Evolutionary conservation across 1,284 basidiomycete genomes (phyloP).

Genomic region (Cryptococcus amylolentus): DNA sequence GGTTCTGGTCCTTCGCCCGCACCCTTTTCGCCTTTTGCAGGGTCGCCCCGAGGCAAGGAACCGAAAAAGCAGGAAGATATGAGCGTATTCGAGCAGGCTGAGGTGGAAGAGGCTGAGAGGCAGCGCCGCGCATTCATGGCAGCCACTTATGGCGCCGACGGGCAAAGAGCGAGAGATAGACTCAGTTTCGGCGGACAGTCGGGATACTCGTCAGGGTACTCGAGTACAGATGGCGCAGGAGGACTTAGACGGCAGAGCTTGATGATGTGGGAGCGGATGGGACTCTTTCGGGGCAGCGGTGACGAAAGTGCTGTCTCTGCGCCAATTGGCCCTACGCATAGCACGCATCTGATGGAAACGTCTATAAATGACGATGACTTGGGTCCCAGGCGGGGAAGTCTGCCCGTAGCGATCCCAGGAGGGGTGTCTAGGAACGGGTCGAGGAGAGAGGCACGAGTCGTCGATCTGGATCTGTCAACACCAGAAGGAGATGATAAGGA

Average conservation of each 20-base stretch:
- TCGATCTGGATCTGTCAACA: background rate
- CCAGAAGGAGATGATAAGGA: slow-evolving; percentile 18
- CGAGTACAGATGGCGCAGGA: slow-evolving; percentile 3
- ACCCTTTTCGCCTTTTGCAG: slow-evolving; percentile 12
- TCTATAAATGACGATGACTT: slow-evolving; percentile 8
- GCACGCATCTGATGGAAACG: background rate
- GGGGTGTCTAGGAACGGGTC: slow-evolving; percentile 18
- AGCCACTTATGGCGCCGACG: slow-evolving; percentile 44
- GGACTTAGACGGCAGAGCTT: slow-evolving; percentile 35
- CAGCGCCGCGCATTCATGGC: slow-evolving; percentile 45
- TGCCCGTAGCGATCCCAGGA: slow-evolving; percentile 41
- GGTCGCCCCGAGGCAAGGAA: slow-evolving; percentile 13
- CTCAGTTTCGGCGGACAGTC: slow-evolving; percentile 36
- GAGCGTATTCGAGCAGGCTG: slow-evolving; percentile 38
- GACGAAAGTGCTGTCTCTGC: background rate
- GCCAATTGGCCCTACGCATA: background rate
- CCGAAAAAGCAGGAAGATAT: slow-evolving; percentile 11
- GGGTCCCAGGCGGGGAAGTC: slow-evolving; percentile 30
- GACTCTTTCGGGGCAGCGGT: slow-evolving; percentile 9
- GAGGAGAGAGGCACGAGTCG: slow-evolving; percentile 4
- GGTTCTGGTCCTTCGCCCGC: slow-evolving; percentile 19
- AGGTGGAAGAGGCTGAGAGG: slow-evolving; percentile 47
- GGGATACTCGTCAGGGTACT: background rate
- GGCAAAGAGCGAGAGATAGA: slow-evolving; percentile 37
- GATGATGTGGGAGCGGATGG: slow-evolving; percentile 41